Conservation (phyloP, 306 rosid species). For the Hippophae tibetana region DNA sequence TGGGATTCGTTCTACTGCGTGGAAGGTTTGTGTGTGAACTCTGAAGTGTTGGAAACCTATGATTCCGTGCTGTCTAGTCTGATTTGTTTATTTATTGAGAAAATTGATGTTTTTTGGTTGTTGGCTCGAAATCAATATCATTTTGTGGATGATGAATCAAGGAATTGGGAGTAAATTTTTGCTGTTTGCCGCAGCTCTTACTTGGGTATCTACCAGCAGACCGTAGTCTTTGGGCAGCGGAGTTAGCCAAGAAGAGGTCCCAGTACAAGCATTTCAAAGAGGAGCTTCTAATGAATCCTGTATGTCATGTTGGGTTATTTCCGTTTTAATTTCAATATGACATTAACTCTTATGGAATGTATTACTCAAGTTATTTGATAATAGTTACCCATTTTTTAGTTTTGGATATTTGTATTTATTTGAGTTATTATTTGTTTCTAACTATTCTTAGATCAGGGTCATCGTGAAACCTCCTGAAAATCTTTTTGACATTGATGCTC, state of each 20-base stretch:
- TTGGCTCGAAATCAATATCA: neutral
- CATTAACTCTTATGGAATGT: neutral
- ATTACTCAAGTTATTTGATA: neutral
- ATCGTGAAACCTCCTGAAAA: neutral
- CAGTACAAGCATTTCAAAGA: slow-evolving; percentile 90
- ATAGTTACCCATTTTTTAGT: neutral
- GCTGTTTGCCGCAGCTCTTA: slow-evolving; percentile 49
- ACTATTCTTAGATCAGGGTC: neutral
- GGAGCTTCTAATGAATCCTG: slow-evolving; percentile 94
- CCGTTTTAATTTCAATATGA: neutral
- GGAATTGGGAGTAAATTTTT: slow-evolving; percentile 4
- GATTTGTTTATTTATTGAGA: slow-evolving; percentile 3
- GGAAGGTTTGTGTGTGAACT: slow-evolving; percentile 52
- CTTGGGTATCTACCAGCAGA: slow-evolving; percentile 82
- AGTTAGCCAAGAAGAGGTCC: slow-evolving; percentile 80
- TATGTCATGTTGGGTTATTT: slow-evolving; percentile 36
- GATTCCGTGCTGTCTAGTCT: neutral
- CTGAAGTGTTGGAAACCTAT: neutral
- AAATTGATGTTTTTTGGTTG: neutral
- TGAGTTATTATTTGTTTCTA: neutral
- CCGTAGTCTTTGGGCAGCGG: slow-evolving; percentile 76
- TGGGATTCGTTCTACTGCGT: slow-evolving; percentile 83
- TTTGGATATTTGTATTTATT: neutral
- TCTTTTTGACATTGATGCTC: neutral
- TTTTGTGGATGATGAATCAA: neutral